A percentile compares a stretch with the other conserved stretches of the same genome.
Evolutionary conservation across 768 basidiomycete genomes (phyloP).

Genomic region (Psilocybe cyanescens): DNA sequence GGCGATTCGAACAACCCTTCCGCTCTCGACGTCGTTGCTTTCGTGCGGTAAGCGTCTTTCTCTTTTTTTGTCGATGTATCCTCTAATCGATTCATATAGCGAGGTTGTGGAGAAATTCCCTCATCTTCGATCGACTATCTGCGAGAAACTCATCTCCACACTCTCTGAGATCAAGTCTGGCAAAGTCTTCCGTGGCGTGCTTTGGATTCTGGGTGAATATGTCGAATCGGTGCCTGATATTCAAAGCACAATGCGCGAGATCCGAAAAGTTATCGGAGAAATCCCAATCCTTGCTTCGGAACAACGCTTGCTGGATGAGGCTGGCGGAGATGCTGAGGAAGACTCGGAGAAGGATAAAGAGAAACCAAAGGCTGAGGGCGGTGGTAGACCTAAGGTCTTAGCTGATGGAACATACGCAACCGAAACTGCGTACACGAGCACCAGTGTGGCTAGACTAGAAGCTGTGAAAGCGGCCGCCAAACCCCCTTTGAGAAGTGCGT

Average conservation of each 20-base stretch:
- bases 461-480: slow-evolving; percentile 87
- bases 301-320: slow-evolving; percentile 80
- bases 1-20: slow-evolving; percentile 95
- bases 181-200: slow-evolving; percentile 93
- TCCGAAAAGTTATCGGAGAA: slow-evolving; percentile 89
- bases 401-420: slow-evolving; percentile 99
- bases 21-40: slow-evolving; percentile 91
- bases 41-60: slow-evolving; percentile 41
- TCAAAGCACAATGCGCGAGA: slow-evolving; percentile 70
- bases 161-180: slow-evolving; percentile 91
- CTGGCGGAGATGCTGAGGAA: slow-evolving; percentile 43
- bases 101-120: slow-evolving; percentile 99
- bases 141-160: slow-evolving; percentile 81
- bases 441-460: slow-evolving; percentile 68
- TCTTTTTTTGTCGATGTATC: background rate
- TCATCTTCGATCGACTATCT: slow-evolving; percentile 76
- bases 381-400: slow-evolving; percentile 74
- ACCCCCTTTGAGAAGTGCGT: slow-evolving; percentile 83
- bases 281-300: slow-evolving; percentile 96
- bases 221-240: slow-evolving; percentile 72
- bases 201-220: slow-evolving; percentile 99
- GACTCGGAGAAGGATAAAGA: slow-evolving; percentile 60
- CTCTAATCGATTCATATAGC: slow-evolving; percentile 35
- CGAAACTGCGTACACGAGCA: slow-evolving; percentile 83
- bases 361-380: slow-evolving; percentile 45